Evolutionary conservation across 345 rosid genomes (phyloP).

Genomic region (Linum usitatissimum): DNA sequence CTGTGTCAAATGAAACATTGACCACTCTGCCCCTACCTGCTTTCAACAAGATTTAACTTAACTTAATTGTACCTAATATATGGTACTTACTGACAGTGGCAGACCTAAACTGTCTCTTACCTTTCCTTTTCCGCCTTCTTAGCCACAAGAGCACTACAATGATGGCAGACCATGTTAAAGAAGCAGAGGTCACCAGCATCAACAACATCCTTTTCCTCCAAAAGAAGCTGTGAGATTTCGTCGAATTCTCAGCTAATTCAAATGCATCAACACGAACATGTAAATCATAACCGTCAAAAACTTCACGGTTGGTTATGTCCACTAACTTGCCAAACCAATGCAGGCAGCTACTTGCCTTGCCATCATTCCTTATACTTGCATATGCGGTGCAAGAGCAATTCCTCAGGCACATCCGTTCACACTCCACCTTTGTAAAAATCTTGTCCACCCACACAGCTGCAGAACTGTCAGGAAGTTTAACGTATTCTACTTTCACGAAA

Average conservation of each 20-base stretch:
- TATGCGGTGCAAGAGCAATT: background rate
- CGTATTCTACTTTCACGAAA: background rate
- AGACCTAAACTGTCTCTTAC: background rate
- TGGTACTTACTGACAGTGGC: too few relatives aligned
- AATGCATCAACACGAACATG: background rate
- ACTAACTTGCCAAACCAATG: background rate
- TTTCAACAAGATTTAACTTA: background rate
- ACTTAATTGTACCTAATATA: too few relatives aligned
- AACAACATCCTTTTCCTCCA: background rate
- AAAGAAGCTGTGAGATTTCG: background rate
- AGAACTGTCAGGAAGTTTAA: background rate
- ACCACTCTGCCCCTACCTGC: background rate
- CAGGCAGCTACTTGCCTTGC: background rate
- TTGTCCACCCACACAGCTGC: background rate
- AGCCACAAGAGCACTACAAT: background rate
- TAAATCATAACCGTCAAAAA: background rate
- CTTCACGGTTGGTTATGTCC: background rate
- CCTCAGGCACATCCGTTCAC: background rate
- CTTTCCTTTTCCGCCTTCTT: background rate
- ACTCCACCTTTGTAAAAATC: background rate
- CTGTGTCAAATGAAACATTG: background rate
- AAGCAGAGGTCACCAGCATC: background rate
- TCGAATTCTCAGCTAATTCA: background rate
- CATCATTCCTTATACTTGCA: background rate
- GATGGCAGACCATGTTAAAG: background rate